Evolutionary conservation across 352 stramenopile genomes (phyloP), one percentile per base, ranked within the genome.

Genomic region (Halophytophthora polymorphica): DNA sequence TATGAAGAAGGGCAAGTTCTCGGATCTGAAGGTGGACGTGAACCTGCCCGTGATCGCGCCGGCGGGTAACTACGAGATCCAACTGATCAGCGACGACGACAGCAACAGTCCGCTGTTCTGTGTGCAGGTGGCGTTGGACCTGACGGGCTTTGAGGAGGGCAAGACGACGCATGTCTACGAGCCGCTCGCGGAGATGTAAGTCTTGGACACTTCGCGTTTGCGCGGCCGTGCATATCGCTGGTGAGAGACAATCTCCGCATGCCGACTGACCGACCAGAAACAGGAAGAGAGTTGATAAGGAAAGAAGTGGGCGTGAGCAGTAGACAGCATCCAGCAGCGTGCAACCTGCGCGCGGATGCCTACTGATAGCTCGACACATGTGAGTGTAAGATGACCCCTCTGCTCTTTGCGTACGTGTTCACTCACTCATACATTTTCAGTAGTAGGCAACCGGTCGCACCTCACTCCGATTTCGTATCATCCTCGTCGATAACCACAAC

Each of bases 41-140:
- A 94, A 92, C 58, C 50, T 94, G 18, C 83, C 84, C 11, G 71
- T 78, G 23, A 94, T 94, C 56, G 81, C 84, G 3, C 84, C 81
- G 2, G 58, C 70, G 48, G 81, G 82, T 37, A 84, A 93, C 64
- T 94, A 94, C 52, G 77, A 91, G 56, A 90, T 94, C 36, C 18
- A 83, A 59, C 68, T 94, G 47, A 70, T 75, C 38, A 80, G 78
- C 23, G 76, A 88, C 31, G 61, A 64, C 38, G 66, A 70, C 47
- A 60, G 56, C 28, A 72, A 63, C 56, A 64, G 34, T 18, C 45
- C 53, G 21, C 47, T 94, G 18, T 92, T 94, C 58, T 94, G 83
- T 53, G 77, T 92, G 31, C 81, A 88, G 52, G 80, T 94, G 29
- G 77, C 72, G 36, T 61, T 94, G 35, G 77, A 91, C 35, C 51